These are phyloP conservation scores for Quambalaria eucalypti DNA, from an alignment of 1,284 basidiomycete genomes.

Conservation along the genomic window DNA sequence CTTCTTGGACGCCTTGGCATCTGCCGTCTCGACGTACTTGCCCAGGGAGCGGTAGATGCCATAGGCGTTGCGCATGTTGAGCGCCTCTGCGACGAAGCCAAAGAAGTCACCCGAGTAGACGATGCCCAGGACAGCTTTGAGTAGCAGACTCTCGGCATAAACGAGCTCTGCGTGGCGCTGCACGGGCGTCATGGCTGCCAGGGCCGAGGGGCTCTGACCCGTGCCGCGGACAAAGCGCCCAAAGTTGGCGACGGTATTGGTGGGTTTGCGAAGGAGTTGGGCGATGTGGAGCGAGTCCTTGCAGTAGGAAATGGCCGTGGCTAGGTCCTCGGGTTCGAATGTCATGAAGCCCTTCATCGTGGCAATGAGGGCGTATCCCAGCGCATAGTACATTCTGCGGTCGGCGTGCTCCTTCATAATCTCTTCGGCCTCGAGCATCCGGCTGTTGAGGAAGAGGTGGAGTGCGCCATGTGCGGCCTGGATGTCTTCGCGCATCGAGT, in stretches of 20 bases:
- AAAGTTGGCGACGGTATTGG: constrained; percentile 28
- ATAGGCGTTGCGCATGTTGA: constrained; percentile 45
- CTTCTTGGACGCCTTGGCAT: constrained; percentile 12
- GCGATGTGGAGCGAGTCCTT: constrained; percentile 40
- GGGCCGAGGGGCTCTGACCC: constrained; percentile 26
- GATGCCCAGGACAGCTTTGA: constrained; percentile 44
- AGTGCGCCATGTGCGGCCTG: constrained; percentile 27
- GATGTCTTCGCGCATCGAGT: constrained; percentile 31
- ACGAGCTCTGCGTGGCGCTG: constrained; percentile 44
- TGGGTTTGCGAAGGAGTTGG: constrained; percentile 32
- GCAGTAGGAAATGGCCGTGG: constrained; percentile 41
- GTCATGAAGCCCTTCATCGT: constrained; percentile 48
- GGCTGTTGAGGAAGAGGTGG: constrained; percentile 44
- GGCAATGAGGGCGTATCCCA: constrained; percentile 40
- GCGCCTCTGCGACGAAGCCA: constrained; percentile 40
- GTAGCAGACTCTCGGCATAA: constrained; percentile 36
- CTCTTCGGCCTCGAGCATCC: constrained; percentile 43
- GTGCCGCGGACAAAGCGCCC: constrained; percentile 42
- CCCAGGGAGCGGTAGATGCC: constrained; percentile 42
- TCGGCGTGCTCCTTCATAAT: constrained; percentile 35
- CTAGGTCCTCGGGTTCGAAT: constrained; percentile 42
- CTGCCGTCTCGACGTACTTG: constrained; percentile 44
- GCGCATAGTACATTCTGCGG: constrained; percentile 39
- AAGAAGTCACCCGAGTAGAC: constrained; percentile 44
- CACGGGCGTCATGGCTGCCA: constrained; percentile 37